Evolutionary conservation across 164 flowering plant genomes (phyloP), one percentile per base, ranked within the genome.

Genomic region (Nymphaea colorata): DNA sequence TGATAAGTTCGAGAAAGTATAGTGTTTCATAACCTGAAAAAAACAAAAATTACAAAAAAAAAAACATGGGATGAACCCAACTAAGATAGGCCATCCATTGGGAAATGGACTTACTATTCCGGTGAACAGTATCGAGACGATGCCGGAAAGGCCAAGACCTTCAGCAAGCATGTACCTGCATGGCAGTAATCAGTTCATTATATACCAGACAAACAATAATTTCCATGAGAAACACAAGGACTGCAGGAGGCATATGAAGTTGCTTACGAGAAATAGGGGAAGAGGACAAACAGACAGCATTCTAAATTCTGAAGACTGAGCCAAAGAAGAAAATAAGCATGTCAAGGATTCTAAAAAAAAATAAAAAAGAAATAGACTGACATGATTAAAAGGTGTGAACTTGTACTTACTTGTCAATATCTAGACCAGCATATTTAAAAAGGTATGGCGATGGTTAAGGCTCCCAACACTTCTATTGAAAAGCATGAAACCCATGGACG

Each of bases 361-460:
- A 8, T 8, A n/a, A 3, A n/a, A 61, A 17, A 61, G 6, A 61
- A 61, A 61, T 6, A 8, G 16, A 17, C 4, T 3, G 36, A 5
- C 6, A 61, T n/a, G 64, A 11, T 36, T 61, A 61, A 61, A 61
- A 61, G 25, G n/a, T 61, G 64, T 8, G 64, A 55, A 55, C 16
- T 55, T 43, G 64, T 63, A 79, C 94, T 85, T 76, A 95, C 99
- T 88, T 92, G 80, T 95, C 99, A 75, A 92, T 83, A 70, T 90
- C 98, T 70, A 95, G 73, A n/a, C 96, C 98, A 65, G 99, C 98
- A 86, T 95, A 95, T 86, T 95, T 95, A 72, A 95, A 95, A 70
- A 95, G 98, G 94, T 95, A 71, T 74, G 67, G 67, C 51, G 69
- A 64, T 41, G 64, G 84, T 92, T 79, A 91, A 95, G 96, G 96